phyloP scores from a whole-genome alignment of 2,329 filamentous ascomycete species.

The Phaeosphaeria sp. region DNA sequence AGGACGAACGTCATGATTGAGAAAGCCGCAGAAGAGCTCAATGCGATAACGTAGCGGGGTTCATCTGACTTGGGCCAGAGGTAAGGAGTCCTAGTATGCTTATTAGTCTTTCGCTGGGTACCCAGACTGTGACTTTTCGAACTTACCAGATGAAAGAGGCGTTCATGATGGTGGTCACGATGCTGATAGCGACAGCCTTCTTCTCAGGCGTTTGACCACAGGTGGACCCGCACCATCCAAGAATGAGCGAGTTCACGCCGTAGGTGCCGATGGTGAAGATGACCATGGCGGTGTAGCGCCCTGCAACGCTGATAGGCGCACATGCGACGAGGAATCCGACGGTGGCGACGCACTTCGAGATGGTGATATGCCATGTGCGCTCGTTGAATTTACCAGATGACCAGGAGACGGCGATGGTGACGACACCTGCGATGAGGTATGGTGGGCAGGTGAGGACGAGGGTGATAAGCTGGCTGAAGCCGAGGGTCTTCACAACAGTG shows the following conservation, averaged over 20 bases:
- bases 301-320: slow-evolving; percentile 45
- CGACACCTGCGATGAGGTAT: slow-evolving; percentile 30
- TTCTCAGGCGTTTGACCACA: slow-evolving; percentile 56
- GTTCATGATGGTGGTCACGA: slow-evolving; percentile 55
- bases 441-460: slow-evolving; percentile 55
- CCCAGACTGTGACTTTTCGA: not conserved
- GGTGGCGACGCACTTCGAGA: slow-evolving; percentile 48
- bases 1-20: slow-evolving; percentile 37
- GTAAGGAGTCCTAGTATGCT: slow-evolving; percentile 37
- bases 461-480: slow-evolving; percentile 58
- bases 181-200: slow-evolving; percentile 53
- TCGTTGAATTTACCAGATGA: slow-evolving; percentile 50
- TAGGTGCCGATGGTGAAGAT: slow-evolving; percentile 47
- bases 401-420: slow-evolving; percentile 45
- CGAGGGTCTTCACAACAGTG: slow-evolving; percentile 58
- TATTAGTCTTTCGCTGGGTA: slow-evolving; percentile 3
- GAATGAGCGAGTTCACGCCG: slow-evolving; percentile 51
- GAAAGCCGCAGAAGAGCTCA: slow-evolving; percentile 41
- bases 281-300: slow-evolving; percentile 39
- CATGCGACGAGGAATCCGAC: slow-evolving; percentile 49
- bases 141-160: slow-evolving; percentile 49
- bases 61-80: slow-evolving; percentile 42
- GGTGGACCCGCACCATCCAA: slow-evolving; percentile 55
- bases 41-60: slow-evolving; percentile 39
- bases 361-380: slow-evolving; percentile 50